Evolutionary conservation across 2,329 filamentous ascomycete genomes (phyloP).

Genomic region (Trichothecium roseum): DNA sequence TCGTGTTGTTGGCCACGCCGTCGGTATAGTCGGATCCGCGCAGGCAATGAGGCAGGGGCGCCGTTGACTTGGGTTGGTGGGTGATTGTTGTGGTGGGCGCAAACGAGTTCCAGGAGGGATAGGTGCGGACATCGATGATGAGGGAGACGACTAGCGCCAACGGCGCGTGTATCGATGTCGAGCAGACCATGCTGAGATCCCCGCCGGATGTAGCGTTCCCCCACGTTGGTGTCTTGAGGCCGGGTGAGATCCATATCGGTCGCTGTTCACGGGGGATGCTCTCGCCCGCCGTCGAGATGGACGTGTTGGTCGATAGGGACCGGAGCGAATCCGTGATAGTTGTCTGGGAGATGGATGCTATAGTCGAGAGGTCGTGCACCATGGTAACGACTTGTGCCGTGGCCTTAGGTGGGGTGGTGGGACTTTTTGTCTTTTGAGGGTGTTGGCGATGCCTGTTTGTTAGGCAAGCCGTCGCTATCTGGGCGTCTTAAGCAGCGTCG

Average conservation of each 20-base stretch:
- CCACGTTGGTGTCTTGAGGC: constrained; percentile 17
- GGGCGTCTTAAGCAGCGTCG: too few relatives aligned
- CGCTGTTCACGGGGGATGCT: constrained; percentile 9
- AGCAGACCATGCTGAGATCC: constrained; percentile 18
- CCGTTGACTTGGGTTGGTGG: constrained; percentile 6
- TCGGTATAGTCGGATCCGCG: not conserved
- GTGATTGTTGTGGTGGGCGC: constrained; percentile 16
- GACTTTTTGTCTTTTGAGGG: too few relatives aligned
- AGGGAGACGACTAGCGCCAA: constrained; percentile 18
- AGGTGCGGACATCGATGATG: constrained; percentile 18
- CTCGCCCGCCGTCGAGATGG: constrained; percentile 2
- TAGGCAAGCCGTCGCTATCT: too few relatives aligned
- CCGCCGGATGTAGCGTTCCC: constrained; percentile 11
- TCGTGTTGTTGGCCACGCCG: constrained; percentile 2
- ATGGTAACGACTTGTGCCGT: too few relatives aligned
- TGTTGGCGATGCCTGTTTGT: too few relatives aligned
- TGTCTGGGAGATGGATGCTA: too few relatives aligned
- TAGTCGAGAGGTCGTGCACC: too few relatives aligned
- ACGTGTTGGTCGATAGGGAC: too few relatives aligned
- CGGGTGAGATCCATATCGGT: constrained; percentile 7
- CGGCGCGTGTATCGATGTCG: constrained; percentile 20
- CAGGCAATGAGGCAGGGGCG: constrained; percentile 6
- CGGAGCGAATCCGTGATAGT: too few relatives aligned
- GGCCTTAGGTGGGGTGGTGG: too few relatives aligned
- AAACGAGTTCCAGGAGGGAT: constrained; percentile 25